Conservation (phyloP, 805 yeast genomes). For the Schwanniomyces pseudopolymorphus region DNA sequence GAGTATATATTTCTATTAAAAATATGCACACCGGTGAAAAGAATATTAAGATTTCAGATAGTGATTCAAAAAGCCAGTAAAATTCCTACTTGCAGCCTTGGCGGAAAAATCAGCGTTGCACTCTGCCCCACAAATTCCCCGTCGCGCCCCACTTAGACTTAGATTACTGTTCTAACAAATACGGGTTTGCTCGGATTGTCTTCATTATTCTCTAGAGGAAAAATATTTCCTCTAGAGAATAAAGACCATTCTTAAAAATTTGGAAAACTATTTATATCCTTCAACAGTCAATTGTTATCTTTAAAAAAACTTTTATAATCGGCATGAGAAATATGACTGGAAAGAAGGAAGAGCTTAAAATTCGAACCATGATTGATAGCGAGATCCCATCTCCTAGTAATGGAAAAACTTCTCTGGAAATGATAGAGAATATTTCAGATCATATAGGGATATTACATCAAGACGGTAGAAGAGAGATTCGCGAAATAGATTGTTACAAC, state of each 20-base stretch:
- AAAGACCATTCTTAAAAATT: too few species aligned
- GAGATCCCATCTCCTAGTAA: background rate
- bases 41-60: too few species aligned
- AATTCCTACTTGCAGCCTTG: too few species aligned
- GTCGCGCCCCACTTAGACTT: too few species aligned
- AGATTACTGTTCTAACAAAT: too few species aligned
- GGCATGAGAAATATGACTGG: background rate
- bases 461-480: conserved; percentile 26
- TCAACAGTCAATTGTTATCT: background rate
- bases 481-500: conserved; percentile 35
- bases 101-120: too few species aligned
- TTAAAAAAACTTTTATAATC: background rate
- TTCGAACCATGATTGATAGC: background rate
- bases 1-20: background rate
- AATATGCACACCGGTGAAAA: too few species aligned
- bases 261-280: background rate
- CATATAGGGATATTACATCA: conserved; percentile 17
- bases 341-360: background rate
- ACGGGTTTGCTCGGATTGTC: too few species aligned
- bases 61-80: too few species aligned
- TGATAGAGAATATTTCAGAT: background rate
- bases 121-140: too few species aligned
- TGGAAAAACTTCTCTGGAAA: background rate
- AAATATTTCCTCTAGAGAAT: too few species aligned
- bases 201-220: too few species aligned